Percentiles rank a stretch among this genome's conserved stretches.
These are phyloP conservation scores for Clohesyomyces aquaticus DNA, from an alignment of 495 filamentous ascomycete genomes.

Conservation along the genomic window DNA sequence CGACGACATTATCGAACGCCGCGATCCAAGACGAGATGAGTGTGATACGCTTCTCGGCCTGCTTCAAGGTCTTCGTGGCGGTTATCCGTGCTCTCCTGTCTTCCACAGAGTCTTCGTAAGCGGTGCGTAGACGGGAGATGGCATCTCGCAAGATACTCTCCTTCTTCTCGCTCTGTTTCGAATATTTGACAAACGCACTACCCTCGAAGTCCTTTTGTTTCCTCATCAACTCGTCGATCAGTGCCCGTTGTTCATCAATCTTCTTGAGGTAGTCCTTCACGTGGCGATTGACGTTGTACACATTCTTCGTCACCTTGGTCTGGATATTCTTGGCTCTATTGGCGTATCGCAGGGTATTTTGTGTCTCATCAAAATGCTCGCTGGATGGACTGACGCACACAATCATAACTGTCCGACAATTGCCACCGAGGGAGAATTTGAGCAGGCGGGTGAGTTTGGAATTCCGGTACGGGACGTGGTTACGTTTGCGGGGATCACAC, in stretches of 20 bases:
- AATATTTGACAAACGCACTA: conserved; percentile 84
- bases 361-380: conserved; percentile 96
- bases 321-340: conserved; percentile 99
- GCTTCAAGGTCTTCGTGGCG: conserved; percentile 79
- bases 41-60: conserved; percentile 81
- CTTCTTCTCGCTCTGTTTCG: conserved; percentile 83
- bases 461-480: conserved; percentile 96
- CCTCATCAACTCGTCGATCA: conserved; percentile 91
- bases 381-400: conserved; percentile 97
- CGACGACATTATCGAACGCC: conserved; percentile 84
- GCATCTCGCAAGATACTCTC: conserved; percentile 79
- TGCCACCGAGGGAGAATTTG: conserved; percentile 96
- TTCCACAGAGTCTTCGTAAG: conserved; percentile 79
- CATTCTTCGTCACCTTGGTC: conserved; percentile 97
- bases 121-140: conserved; percentile 73
- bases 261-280: conserved; percentile 98
- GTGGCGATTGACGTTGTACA: conserved; percentile 98
- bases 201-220: conserved; percentile 91
- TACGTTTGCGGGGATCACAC: conserved; percentile 88
- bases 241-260: conserved; percentile 91
- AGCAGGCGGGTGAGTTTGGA: conserved; percentile 95
- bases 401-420: conserved; percentile 99
- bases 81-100: conserved; percentile 78
- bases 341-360: conserved; percentile 96
- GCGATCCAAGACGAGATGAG: conserved; percentile 89